Evolutionary conservation across 2,329 filamentous ascomycete species (phyloP).

Genomic region (Aspergillus fumigatiaffinis): DNA sequence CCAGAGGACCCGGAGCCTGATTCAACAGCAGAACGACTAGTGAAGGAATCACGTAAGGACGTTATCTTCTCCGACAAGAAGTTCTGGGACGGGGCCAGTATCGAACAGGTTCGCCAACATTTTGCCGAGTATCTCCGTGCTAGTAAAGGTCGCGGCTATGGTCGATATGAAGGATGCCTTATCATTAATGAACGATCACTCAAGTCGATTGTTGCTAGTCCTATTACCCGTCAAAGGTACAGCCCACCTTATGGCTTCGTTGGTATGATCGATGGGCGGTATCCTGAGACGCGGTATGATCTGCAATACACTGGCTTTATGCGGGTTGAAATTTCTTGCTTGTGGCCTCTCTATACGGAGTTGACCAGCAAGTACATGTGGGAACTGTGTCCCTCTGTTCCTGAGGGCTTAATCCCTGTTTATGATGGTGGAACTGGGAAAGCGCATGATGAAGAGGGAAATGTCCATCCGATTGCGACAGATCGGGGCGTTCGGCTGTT

Average conservation of each 20-base stretch:
- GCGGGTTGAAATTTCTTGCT: neutral
- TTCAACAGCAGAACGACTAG: neutral
- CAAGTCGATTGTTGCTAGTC: neutral
- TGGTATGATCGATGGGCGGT: conserved; percentile 4
- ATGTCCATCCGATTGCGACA: neutral
- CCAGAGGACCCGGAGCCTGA: no score
- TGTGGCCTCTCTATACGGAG: neutral
- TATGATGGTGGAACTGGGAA: conserved; percentile 2
- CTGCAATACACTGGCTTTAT: conserved; percentile 1
- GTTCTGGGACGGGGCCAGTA: neutral
- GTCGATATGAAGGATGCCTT: neutral
- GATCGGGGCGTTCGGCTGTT: neutral
- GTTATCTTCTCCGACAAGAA: neutral
- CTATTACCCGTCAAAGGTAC: neutral
- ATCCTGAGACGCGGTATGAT: conserved; percentile 2
- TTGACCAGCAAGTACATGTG: neutral
- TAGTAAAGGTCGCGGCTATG: neutral
- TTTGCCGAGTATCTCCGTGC: neutral
- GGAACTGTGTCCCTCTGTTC: neutral
- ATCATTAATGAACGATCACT: neutral
- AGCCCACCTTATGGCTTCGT: neutral
- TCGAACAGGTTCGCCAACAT: neutral
- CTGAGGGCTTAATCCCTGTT: conserved; percentile 1
- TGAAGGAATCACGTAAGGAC: neutral
- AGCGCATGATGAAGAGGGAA: neutral